Percentiles rank a stretch among this genome's conserved stretches.
Conservation (phyloP, 306 rosid species). For the Echinosophora koreensis region DNA sequence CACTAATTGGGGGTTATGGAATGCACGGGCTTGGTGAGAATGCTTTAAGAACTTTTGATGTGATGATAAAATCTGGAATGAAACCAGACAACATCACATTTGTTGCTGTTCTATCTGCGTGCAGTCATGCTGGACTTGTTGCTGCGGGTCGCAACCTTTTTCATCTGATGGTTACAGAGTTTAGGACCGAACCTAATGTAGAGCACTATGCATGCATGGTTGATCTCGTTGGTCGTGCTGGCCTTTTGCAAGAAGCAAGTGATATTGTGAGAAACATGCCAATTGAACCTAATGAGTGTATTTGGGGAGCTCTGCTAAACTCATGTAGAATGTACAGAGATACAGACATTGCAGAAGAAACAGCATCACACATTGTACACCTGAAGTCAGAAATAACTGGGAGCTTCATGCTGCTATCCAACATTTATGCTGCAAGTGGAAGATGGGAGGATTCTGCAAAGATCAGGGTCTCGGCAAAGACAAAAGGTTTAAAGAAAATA, state of each 20-base stretch:
- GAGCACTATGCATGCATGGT: conserved; percentile 92
- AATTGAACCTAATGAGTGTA: conserved; percentile 73
- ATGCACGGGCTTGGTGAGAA: conserved; percentile 79
- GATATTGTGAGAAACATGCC: conserved; percentile 72
- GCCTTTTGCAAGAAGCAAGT: conserved; percentile 77
- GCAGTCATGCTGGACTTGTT: conserved; percentile 85
- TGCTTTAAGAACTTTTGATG: conserved; percentile 67
- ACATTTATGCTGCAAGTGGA: conserved; percentile 78
- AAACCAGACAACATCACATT: conserved; percentile 80
- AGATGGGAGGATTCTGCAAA: conserved; percentile 90
- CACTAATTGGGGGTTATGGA: conserved; percentile 82
- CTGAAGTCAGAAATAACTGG: conserved; percentile 59
- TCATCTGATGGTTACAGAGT: conserved; percentile 59
- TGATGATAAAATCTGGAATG: conserved; percentile 62
- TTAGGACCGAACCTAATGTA: conserved; percentile 67
- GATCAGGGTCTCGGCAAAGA: conserved; percentile 75
- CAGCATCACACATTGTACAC: conserved; percentile 55
- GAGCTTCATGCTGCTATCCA: conserved; percentile 81
- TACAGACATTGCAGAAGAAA: conserved; percentile 64
- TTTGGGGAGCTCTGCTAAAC: conserved; percentile 84
- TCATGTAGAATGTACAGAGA: conserved; percentile 77
- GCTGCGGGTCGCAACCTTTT: conserved; percentile 64
- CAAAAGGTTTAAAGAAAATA: conserved; percentile 71
- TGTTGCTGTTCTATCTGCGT: conserved; percentile 77
- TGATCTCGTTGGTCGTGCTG: conserved; percentile 87